Conservation (phyloP, 1,284 basidiomycete species). For the Schizopora paradoxa region DNA sequence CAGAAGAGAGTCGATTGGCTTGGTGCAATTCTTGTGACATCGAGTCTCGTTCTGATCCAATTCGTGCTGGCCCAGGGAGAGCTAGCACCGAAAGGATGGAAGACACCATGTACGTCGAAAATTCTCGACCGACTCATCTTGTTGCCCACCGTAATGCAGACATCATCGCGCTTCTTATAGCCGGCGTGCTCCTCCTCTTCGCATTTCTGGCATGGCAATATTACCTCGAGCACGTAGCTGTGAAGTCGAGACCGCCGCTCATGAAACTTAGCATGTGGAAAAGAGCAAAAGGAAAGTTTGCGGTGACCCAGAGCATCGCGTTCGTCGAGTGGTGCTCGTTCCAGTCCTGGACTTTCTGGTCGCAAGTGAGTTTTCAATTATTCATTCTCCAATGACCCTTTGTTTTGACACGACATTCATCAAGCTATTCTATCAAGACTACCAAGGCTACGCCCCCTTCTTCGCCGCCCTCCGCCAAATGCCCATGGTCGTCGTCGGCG, state of each 20-base stretch:
- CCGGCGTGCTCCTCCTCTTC: slow-evolving; percentile 53
- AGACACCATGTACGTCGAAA: slow-evolving; percentile 64
- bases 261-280: slow-evolving; percentile 69
- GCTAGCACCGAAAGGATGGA: slow-evolving; percentile 67
- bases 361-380: slow-evolving; percentile 35
- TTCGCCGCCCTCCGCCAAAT: slow-evolving; percentile 72
- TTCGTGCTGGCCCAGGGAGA: slow-evolving; percentile 78
- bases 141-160: slow-evolving; percentile 29
- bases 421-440: slow-evolving; percentile 68
- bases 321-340: slow-evolving; percentile 70
- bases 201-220: slow-evolving; percentile 68
- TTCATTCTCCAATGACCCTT: slow-evolving; percentile 1
- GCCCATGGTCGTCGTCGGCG: slow-evolving; percentile 70
- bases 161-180: slow-evolving; percentile 57
- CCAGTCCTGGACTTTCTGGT: slow-evolving; percentile 50
- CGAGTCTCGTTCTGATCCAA: slow-evolving; percentile 71
- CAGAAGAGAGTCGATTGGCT: slow-evolving; percentile 78
- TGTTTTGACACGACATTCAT: neutral
- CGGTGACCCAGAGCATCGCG: slow-evolving; percentile 60
- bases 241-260: slow-evolving; percentile 46
- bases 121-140: slow-evolving; percentile 3
- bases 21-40: slow-evolving; percentile 70
- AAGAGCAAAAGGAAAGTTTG: slow-evolving; percentile 59
- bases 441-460: slow-evolving; percentile 48
- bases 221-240: slow-evolving; percentile 46